Percentiles rank a stretch among this genome's conserved stretches.
These are phyloP conservation scores for Balamuthia mandrillaris DNA, from an alignment of 208 protist genomes.

Conservation along the genomic window DNA sequence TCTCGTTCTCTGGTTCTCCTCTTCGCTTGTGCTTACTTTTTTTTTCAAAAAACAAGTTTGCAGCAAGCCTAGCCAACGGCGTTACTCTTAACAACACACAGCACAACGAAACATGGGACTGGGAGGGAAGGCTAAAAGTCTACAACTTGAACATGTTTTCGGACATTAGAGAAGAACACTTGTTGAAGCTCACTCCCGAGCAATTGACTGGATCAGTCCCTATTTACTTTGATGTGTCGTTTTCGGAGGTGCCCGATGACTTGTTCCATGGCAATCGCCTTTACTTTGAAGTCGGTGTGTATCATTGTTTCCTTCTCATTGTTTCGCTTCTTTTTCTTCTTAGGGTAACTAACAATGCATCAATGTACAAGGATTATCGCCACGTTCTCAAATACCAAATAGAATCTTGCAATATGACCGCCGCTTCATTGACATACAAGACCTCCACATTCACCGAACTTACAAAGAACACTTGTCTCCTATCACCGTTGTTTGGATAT, in stretches of 20 bases:
- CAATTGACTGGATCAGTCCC: not conserved
- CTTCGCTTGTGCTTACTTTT: no score
- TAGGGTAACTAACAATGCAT: not conserved
- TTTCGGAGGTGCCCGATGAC: not conserved
- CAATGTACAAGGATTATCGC: not conserved
- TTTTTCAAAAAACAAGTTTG: no score
- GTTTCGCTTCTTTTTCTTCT: not conserved
- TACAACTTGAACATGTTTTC: no score
- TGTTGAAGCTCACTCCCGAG: not conserved
- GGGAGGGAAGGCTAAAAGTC: no score
- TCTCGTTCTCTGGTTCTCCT: no score
- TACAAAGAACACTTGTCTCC: not conserved
- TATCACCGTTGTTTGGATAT: not conserved
- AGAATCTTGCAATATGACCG: not conserved
- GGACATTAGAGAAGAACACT: not conserved
- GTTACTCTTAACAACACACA: no score
- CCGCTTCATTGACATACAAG: slow-evolving; percentile 11
- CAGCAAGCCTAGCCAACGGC: no score
- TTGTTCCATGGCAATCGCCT: slow-evolving; percentile 25
- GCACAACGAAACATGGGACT: no score
- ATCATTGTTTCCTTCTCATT: not conserved
- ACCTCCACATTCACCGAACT: not conserved
- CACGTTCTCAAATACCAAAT: not conserved
- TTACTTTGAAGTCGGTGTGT: slow-evolving; percentile 15
- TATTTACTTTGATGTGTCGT: not conserved